Percentiles rank a stretch among this genome's conserved stretches.
phyloP scores from a whole-genome alignment of 2,329 filamentous ascomycete species.

The Nemania sp. region DNA sequence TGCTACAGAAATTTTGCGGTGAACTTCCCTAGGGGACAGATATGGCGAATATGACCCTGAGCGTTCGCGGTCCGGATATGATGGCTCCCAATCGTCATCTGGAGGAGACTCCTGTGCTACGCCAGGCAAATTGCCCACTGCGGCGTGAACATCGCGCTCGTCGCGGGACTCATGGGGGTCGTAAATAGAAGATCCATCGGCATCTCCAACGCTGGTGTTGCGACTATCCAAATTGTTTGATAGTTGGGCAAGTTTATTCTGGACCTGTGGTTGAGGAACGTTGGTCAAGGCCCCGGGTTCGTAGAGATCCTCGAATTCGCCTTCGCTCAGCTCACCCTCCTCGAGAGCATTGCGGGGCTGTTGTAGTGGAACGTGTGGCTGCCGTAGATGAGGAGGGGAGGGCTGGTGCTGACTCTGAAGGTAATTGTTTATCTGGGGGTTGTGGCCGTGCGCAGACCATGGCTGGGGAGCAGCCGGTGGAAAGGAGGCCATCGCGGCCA shows the following conservation, averaged over 20 bases:
- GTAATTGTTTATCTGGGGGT: slow-evolving; percentile 20
- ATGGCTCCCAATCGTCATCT: slow-evolving; percentile 47
- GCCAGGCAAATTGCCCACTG: slow-evolving; percentile 40
- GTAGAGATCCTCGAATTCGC: slow-evolving; percentile 71
- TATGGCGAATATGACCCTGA: slow-evolving; percentile 66
- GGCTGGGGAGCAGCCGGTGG: slow-evolving; percentile 25
- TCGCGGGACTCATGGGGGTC: slow-evolving; percentile 46
- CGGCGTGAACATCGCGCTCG: slow-evolving; percentile 42
- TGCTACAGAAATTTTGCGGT: slow-evolving; percentile 46
- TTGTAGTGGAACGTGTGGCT: slow-evolving; percentile 11
- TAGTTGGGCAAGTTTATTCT: slow-evolving; percentile 26
- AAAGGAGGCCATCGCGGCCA: slow-evolving; percentile 35
- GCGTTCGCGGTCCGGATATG: slow-evolving; percentile 55
- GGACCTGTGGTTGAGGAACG: slow-evolving; percentile 3
- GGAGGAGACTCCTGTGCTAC: slow-evolving; percentile 45
- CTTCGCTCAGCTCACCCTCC: slow-evolving; percentile 83
- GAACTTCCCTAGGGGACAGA: slow-evolving; percentile 63
- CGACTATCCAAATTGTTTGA: slow-evolving; percentile 39
- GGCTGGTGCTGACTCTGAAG: slow-evolving; percentile 24
- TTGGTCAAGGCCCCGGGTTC: slow-evolving; percentile 54
- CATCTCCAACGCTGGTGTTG: slow-evolving; percentile 46
- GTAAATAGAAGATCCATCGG: slow-evolving; percentile 52
- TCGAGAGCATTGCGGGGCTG: slow-evolving; percentile 57
- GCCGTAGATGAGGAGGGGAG: slow-evolving; percentile 14
- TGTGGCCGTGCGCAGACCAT: slow-evolving; percentile 37